Base-by-base conservation (phyloP, 2,329 filamentous ascomycete genomes). In the Ceratocystis albifundus region DNA sequence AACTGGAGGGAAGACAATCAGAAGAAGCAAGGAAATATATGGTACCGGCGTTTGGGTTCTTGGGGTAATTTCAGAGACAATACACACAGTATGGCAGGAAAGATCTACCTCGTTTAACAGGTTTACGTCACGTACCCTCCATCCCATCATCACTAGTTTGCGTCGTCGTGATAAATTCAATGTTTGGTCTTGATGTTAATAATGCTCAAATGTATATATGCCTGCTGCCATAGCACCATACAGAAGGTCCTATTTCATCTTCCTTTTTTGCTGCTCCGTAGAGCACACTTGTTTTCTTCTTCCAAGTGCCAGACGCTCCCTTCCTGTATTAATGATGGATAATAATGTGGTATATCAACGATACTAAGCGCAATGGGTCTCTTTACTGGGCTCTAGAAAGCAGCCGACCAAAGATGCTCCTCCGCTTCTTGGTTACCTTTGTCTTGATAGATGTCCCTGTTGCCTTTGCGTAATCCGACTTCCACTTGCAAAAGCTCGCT, bases 401-500 rank as follows among this genome's bases (percentile, higher is more conserved):
- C 4, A 68, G 57, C 5, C 67, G 67, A 7, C 64, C 48, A n/a
- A 68, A 66, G 17, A 68, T 45, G 10, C 66, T 22, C 48, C 15
- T 55, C n/a, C 32, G 48, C 25, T 61, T 65, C 53, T 64, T 68
- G 17, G 65, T 61, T 28, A 66, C 41, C 59, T 66, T 68, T 8
- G 44, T 53, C 44, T 66, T 66, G 17, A 68, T 15, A 15, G 67
- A 64, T 15, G 65, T 68, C 15, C 67, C 67, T 2, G 67, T 68
- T n/a, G 53, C 8, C 36, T 48, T 57, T 46, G 55, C 30, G 32
- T 62, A 65, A 25, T 68, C 62, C 1, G 48, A 20, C 48, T 69
- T 66, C 53, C 66, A 64, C n/a, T 8, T 59, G 20, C 22, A 44
- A 30, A 68, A 68, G 28, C 67, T 68, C 17, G 55, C 41, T 32